These are phyloP conservation scores for Colletotrichum chlorophyti DNA, from an alignment of 2,329 filamentous ascomycete genomes.

Conservation along the genomic window DNA sequence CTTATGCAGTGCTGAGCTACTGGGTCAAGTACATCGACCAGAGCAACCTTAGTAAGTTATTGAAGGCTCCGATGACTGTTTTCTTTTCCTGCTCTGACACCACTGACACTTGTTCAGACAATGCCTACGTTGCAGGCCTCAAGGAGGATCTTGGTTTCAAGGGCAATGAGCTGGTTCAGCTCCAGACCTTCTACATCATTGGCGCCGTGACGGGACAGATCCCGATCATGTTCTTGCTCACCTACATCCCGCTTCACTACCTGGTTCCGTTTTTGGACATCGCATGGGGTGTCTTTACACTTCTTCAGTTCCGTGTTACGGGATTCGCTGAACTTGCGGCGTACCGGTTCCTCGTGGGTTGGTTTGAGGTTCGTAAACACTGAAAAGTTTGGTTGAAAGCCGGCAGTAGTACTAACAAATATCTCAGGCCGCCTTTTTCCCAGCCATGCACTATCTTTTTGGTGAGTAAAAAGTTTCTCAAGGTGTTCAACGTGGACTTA, in stretches of 20 bases:
- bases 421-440: conserved; percentile 41
- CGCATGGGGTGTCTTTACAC: conserved; percentile 62
- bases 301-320: conserved; percentile 42
- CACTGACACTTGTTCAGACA: conserved; percentile 48
- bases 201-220: conserved; percentile 34
- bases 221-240: conserved; percentile 39
- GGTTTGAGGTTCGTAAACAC: conserved; percentile 39
- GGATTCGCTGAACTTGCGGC: conserved; percentile 32
- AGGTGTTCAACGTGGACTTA: conserved; percentile 40
- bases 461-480: conserved; percentile 30
- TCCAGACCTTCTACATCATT: conserved; percentile 35
- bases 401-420: too few relatives aligned
- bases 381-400: too few relatives aligned
- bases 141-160: conserved; percentile 35
- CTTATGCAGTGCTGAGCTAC: conserved; percentile 39
- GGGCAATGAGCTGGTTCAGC: conserved; percentile 36
- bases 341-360: conserved; percentile 41
- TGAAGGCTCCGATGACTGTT: too few relatives aligned
- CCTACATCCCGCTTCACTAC: conserved; percentile 36
- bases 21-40: conserved; percentile 35
- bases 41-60: conserved; percentile 37
- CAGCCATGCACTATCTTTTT: conserved; percentile 46
- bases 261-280: conserved; percentile 45
- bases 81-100: conserved; percentile 37
- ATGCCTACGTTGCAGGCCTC: conserved; percentile 40